Evolutionary conservation across 148 eudicot genomes (phyloP).

Genomic region (Euryodendron excelsum): DNA sequence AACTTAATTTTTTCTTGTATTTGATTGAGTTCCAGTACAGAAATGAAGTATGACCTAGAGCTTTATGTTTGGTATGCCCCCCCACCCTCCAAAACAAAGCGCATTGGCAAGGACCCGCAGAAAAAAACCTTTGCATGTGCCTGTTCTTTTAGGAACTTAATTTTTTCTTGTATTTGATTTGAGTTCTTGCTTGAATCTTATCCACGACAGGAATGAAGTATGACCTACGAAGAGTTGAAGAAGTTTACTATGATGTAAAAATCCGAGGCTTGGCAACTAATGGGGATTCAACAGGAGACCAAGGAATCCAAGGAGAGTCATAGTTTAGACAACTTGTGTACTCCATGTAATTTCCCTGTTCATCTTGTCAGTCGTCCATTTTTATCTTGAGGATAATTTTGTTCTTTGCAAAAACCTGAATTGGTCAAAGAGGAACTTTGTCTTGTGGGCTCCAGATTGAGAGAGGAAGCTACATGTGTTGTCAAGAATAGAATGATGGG

Average conservation of each 20-base stretch:
- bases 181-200: neutral
- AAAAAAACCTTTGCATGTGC: neutral
- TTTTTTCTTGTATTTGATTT: neutral
- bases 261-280: constrained; percentile 73
- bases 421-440: neutral
- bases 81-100: too few relatives aligned
- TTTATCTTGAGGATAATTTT: neutral
- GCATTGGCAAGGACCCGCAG: too few relatives aligned
- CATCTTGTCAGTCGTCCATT: neutral
- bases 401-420: neutral
- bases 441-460: neutral
- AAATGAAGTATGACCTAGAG: constrained; percentile 83
- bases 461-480: neutral
- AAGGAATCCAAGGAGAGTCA: constrained; percentile 34
- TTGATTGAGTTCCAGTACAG: constrained; percentile 27
- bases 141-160: neutral
- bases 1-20: neutral
- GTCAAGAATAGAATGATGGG: neutral
- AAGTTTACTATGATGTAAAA: constrained; percentile 91
- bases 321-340: constrained; percentile 12
- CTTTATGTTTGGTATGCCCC: too few relatives aligned
- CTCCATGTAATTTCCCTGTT: neutral
- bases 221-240: constrained; percentile 89
- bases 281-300: constrained; percentile 38
- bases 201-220: constrained; percentile 77